Conservation (phyloP, 2,329 filamentous ascomycete species). For the Biscogniauxia sp. region DNA sequence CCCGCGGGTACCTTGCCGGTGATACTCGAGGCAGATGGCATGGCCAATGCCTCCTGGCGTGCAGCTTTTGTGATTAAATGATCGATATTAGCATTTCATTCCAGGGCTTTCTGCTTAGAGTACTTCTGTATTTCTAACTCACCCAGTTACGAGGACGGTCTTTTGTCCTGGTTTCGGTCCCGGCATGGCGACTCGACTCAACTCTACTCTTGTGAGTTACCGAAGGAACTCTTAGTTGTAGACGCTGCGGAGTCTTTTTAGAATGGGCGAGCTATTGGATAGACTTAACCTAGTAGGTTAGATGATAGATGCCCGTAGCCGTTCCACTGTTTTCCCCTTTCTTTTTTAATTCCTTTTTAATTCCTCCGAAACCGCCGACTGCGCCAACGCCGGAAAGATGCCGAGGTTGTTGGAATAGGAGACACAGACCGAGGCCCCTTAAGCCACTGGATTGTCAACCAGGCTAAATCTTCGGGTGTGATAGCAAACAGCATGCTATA, state of each 20-base stretch:
- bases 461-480: background rate
- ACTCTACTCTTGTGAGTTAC: no score
- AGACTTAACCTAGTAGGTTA: no score
- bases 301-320: background rate
- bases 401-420: background rate
- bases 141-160: conserved; percentile 24
- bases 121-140: background rate
- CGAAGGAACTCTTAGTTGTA: no score
- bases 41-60: conserved; percentile 59
- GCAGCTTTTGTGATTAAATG: conserved; percentile 39
- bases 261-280: no score
- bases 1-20: conserved; percentile 42
- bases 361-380: background rate
- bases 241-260: no score
- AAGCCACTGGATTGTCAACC: background rate
- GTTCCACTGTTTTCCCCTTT: background rate
- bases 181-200: conserved; percentile 6
- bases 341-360: no score
- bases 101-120: background rate
- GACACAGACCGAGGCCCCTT: background rate
- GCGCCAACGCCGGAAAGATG: background rate
- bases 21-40: conserved; percentile 52
- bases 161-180: conserved; percentile 19
- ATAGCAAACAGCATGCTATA: background rate
- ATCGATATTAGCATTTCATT: conserved; percentile 1